These are phyloP conservation scores for Calonectria pauciramosa DNA, from an alignment of 2,329 filamentous ascomycete genomes.

Conservation along the genomic window DNA sequence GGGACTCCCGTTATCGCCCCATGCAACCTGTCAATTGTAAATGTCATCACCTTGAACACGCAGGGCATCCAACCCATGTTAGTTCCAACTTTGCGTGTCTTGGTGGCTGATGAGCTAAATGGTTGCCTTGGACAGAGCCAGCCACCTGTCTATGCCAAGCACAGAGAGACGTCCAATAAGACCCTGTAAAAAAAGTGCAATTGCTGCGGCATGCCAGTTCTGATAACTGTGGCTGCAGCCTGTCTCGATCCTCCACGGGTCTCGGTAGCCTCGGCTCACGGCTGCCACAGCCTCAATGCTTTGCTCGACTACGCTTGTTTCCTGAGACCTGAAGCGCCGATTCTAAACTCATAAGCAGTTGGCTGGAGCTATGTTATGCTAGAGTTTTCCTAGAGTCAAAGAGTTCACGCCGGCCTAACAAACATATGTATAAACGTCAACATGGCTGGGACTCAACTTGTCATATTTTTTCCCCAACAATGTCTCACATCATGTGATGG, in stretches of 20 bases:
- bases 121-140: not conserved
- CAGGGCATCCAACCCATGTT: too few relatives aligned
- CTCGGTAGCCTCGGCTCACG: not conserved
- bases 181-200: not conserved
- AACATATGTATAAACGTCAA: not conserved
- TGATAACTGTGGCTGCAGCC: not conserved
- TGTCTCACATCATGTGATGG: not conserved
- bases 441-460: not conserved
- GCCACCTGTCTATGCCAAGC: not conserved
- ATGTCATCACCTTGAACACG: not conserved
- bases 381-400: not conserved
- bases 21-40: not conserved
- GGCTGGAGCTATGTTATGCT: not conserved
- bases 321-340: too few relatives aligned
- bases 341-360: too few relatives aligned
- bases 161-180: not conserved
- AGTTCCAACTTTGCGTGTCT: not conserved
- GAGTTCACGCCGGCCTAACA: not conserved
- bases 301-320: not conserved
- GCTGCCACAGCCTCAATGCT: not conserved
- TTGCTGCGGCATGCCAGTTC: not conserved
- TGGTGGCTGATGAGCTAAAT: not conserved
- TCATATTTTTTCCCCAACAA: not conserved
- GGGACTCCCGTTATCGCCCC: not conserved
- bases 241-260: not conserved